Evolutionary conservation across 306 rosid species (phyloP).

Genomic region (Luffa aegyptiaca): DNA sequence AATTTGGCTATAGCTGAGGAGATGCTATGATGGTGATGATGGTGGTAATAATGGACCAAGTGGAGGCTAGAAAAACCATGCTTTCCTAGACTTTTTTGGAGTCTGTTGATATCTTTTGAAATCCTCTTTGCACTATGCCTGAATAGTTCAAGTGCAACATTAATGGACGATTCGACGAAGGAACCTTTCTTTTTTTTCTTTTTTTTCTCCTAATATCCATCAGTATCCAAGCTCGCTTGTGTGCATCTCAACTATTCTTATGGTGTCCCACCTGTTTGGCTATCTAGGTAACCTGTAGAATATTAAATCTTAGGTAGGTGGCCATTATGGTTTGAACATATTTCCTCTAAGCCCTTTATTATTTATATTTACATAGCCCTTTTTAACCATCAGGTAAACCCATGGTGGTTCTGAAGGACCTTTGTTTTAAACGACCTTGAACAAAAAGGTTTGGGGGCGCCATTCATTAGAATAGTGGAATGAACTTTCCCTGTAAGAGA

Average conservation of each 20-base stretch:
- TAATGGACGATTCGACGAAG: background rate
- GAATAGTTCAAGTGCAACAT: background rate
- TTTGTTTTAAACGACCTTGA: background rate
- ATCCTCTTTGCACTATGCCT: background rate
- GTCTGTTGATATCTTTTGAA: background rate
- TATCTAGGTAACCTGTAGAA: too few relatives aligned
- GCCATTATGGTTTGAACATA: too few relatives aligned
- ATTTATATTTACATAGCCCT: too few relatives aligned
- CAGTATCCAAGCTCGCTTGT: too few relatives aligned
- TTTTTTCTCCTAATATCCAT: too few relatives aligned
- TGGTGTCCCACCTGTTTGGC: too few relatives aligned
- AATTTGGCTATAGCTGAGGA: background rate
- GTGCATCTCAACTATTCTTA: too few relatives aligned
- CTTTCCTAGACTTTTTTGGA: background rate
- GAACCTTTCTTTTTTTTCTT: too few relatives aligned
- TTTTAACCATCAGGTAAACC: too few relatives aligned
- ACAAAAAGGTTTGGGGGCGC: background rate
- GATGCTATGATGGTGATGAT: background rate
- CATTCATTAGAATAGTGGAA: background rate
- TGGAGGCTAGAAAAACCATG: background rate
- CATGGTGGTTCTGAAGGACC: background rate
- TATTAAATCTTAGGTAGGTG: too few relatives aligned
- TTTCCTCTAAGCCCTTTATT: too few relatives aligned
- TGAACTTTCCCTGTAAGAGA: background rate
- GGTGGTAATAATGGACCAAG: background rate